Conservation (phyloP, 441 rosid species). For the Pelargonium cotyledonis region DNA sequence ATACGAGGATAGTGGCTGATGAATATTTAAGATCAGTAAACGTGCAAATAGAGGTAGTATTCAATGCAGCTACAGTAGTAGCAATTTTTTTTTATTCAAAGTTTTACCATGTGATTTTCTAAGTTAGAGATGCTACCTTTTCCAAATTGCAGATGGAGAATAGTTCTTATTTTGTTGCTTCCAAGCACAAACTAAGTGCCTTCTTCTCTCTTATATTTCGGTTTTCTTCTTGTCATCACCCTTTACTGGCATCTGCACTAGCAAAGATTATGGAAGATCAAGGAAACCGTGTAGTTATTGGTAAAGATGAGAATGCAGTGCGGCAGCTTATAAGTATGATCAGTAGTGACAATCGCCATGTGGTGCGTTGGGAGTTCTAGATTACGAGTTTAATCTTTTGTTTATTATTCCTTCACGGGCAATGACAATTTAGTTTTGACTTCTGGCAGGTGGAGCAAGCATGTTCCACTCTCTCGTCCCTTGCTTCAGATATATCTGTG, state of each 20-base stretch:
- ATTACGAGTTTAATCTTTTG: conserved; percentile 3
- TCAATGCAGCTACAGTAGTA: conserved; percentile 15
- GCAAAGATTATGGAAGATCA: conserved; percentile 95
- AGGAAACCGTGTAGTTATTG: conserved; percentile 77
- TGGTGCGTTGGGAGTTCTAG: conserved; percentile 50
- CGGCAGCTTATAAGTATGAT: conserved; percentile 98
- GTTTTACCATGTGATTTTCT: conserved; percentile 15
- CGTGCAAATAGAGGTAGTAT: conserved; percentile 81
- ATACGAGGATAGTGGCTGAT: conserved; percentile 83
- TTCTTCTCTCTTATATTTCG: conserved; percentile 97
- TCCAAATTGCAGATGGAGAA: conserved; percentile 66
- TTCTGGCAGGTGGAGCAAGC: conserved; percentile 88
- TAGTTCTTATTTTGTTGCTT: conserved; percentile 86
- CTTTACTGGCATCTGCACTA: conserved; percentile 90
- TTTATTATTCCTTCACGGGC: conserved; percentile 21
- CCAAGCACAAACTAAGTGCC: conserved; percentile 91
- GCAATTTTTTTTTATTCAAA: conserved; percentile 11
- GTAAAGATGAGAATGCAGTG: conserved; percentile 98
- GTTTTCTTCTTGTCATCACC: conserved; percentile 96
- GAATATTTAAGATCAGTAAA: conserved; percentile 82
- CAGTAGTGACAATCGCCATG: conserved; percentile 83
- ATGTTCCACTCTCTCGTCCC: conserved; percentile 85
- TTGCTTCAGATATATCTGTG: conserved; percentile 82
- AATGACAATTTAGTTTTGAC: conserved; percentile 22
- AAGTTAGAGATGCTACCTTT: conserved; percentile 17